Conservation (phyloP, 2,329 filamentous ascomycete species). For the Dryadomyces sulphureus region DNA sequence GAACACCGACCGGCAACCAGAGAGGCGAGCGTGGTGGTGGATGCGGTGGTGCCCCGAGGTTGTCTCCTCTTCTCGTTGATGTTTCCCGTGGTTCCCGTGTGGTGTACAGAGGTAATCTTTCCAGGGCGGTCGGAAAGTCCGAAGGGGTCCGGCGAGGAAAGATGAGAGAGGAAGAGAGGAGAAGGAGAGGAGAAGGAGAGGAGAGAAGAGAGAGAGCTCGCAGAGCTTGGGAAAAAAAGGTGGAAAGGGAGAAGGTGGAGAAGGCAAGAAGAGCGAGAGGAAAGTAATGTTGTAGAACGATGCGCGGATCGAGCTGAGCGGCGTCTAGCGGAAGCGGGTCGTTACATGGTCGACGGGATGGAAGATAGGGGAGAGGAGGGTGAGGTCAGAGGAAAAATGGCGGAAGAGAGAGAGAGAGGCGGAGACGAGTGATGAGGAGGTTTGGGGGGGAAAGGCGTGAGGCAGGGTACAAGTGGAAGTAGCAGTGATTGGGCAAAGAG, state of each 20-base stretch:
- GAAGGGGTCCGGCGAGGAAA: no score
- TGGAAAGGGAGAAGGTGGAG: not conserved
- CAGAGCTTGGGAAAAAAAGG: not conserved
- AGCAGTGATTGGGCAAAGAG: not conserved
- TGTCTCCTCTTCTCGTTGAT: no score
- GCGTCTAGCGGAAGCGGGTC: not conserved
- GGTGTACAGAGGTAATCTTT: not conserved
- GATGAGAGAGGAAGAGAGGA: not conserved
- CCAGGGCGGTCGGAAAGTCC: no score
- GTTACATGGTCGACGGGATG: conserved; percentile 4
- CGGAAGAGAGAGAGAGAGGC: not conserved
- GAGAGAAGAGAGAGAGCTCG: not conserved
- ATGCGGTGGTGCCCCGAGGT: no score
- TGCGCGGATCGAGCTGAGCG: conserved; percentile 2
- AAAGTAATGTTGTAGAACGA: conserved; percentile 2
- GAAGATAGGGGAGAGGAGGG: not conserved
- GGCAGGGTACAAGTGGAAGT: not conserved
- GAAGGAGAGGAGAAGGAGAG: not conserved
- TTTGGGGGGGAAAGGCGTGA: no score
- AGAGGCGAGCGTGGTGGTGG: conserved; percentile 1
- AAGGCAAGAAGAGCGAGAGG: not conserved
- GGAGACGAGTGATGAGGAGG: not conserved
- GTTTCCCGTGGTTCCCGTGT: not conserved
- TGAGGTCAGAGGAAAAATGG: not conserved
- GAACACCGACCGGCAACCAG: conserved; percentile 11